Conservation (phyloP, 2,329 filamentous ascomycete genomes). For the Neoscytalidium dimidiatum region DNA sequence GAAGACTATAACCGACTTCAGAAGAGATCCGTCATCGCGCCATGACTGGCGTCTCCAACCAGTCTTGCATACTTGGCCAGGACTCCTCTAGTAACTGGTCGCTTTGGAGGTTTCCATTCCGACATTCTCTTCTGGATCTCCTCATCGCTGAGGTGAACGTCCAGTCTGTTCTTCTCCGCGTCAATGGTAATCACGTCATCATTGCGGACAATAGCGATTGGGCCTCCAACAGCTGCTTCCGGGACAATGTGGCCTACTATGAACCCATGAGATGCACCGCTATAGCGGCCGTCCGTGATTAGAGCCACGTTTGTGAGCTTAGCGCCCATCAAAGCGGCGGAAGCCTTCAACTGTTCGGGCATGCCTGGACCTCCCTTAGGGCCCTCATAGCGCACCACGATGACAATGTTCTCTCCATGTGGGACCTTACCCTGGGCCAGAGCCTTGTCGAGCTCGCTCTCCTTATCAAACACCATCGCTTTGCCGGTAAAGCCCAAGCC, state of each 20-base stretch:
- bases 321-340: slow-evolving; percentile 89
- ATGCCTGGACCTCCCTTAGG: slow-evolving; percentile 93
- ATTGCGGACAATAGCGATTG: slow-evolving; percentile 78
- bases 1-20: slow-evolving; percentile 28
- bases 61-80: slow-evolving; percentile 87
- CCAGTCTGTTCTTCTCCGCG: slow-evolving; percentile 71
- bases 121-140: slow-evolving; percentile 67
- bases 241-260: slow-evolving; percentile 93
- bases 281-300: slow-evolving; percentile 90
- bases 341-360: slow-evolving; percentile 90
- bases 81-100: slow-evolving; percentile 76
- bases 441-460: slow-evolving; percentile 74
- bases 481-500: slow-evolving; percentile 78
- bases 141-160: slow-evolving; percentile 71
- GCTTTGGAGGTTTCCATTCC: slow-evolving; percentile 70
- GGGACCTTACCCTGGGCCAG: slow-evolving; percentile 71
- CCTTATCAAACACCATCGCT: slow-evolving; percentile 84
- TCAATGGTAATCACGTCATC: slow-evolving; percentile 87
- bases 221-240: slow-evolving; percentile 85
- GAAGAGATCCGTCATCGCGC: slow-evolving; percentile 82
- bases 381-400: slow-evolving; percentile 91
- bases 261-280: slow-evolving; percentile 85
- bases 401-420: slow-evolving; percentile 77
- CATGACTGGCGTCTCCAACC: slow-evolving; percentile 89
- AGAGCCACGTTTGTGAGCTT: slow-evolving; percentile 84